These are phyloP conservation scores for Phytophthora tubulina DNA, from an alignment of 352 stramenopile species.

Conservation along the genomic window DNA sequence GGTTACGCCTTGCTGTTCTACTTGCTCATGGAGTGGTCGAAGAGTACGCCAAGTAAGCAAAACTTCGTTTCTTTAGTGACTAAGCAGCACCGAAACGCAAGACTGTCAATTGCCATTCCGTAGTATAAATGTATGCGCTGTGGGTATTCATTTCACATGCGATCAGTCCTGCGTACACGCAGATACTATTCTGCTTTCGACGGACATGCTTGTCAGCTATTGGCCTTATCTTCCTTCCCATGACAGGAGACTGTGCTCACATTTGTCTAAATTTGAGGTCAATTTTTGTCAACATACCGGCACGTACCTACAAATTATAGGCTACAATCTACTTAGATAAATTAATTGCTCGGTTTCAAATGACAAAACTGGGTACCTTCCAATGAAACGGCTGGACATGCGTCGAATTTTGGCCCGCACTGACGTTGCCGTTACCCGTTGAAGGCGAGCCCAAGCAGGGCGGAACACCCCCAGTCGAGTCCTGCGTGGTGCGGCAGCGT, in stretches of 20 bases:
- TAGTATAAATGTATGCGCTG: constrained; percentile 95
- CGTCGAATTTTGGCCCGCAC: constrained; percentile 1
- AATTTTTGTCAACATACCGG: too few species aligned
- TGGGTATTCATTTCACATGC: constrained; percentile 97
- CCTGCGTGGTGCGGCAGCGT: background rate
- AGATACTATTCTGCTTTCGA: constrained; percentile 97
- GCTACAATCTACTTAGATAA: too few species aligned
- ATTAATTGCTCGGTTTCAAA: too few species aligned
- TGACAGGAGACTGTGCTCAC: constrained; percentile 44
- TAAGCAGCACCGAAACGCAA: constrained; percentile 72
- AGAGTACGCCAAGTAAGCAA: constrained; percentile 46
- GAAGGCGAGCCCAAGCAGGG: constrained; percentile 4
- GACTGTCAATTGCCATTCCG: constrained; percentile 80
- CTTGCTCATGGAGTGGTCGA: constrained; percentile 88
- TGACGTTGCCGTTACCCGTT: background rate
- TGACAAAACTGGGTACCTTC: background rate
- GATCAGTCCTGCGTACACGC: constrained; percentile 93
- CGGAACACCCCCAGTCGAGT: constrained; percentile 7
- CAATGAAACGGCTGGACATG: constrained; percentile 6
- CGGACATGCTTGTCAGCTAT: constrained; percentile 93
- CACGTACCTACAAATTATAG: too few species aligned
- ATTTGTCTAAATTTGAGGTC: too few species aligned
- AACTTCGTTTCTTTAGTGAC: constrained; percentile 67
- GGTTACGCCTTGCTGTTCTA: constrained; percentile 92
- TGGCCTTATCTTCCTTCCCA: constrained; percentile 76